Base-by-base conservation (phyloP, 225 moss, liverwort and hornwort genomes). In the Straminergon stramineum region DNA sequence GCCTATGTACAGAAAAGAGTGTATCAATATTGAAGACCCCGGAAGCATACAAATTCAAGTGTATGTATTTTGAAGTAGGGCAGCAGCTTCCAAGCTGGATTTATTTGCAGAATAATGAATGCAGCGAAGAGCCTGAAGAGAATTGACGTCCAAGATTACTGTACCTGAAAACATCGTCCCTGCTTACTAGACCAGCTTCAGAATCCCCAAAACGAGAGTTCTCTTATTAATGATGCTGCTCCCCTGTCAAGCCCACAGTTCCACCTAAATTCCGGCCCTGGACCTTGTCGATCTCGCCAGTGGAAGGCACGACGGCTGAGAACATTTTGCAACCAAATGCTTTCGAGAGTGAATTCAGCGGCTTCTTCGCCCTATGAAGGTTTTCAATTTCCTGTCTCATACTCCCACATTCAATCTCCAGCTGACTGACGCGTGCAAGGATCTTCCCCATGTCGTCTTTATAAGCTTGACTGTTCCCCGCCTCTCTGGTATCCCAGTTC, bases 401-500 rank as follows among this genome's bases (percentile, higher is more conserved):
- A 73, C 79, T 92, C 79, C 93, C 92, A 74, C 95, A 95, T 85
- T 95, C 94, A 23, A 91, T 93, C 86, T 95, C 95, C 89, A 95
- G 74, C 89, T 95, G 92, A 77, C 37, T 92, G 45, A 95, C 93
- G 8, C 95, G 94, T 19, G 93, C 87, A 62, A 94, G 80, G 43
- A 95, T 93, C 81, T 86, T 93, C 21, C 92, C 92, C 94, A 95
- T 94, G 90, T 94, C 93, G 45, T 92, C 95, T 78, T 94, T 94
- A 32, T 91, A 91, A 13, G 91, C 90, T 81, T 92, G 91, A 69
- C 92, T 91, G 76, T 92, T 93, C 16, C 93, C 93, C 41, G 89
- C 77, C 39, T 92, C 80, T 60, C 80, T 86, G 35, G 79, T 90
- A 48, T 90, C 93, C 92, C 90, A 93, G 61, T 91, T 87, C 62